Conservation (phyloP, 2,329 filamentous ascomycete genomes). For the Cyanodermella asteris region DNA sequence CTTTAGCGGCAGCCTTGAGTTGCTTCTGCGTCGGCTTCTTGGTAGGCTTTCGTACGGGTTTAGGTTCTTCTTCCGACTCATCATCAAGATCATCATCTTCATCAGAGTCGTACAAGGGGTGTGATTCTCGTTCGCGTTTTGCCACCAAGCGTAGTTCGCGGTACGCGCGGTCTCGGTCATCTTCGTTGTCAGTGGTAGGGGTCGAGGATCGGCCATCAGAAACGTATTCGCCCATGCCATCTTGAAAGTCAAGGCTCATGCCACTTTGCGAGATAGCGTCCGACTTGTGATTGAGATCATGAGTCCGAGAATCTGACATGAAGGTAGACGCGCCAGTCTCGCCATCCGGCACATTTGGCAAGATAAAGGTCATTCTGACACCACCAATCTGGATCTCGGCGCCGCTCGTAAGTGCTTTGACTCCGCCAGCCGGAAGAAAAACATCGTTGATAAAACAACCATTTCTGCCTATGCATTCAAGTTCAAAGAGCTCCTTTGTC, state of each 20-base stretch:
- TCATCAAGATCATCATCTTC: slow-evolving; percentile 5
- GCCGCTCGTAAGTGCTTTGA: slow-evolving; percentile 30
- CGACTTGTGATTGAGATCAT: slow-evolving; percentile 23
- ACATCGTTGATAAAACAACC: slow-evolving; percentile 33
- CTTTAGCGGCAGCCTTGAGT: slow-evolving; percentile 1
- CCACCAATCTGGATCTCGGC: slow-evolving; percentile 37
- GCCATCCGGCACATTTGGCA: slow-evolving; percentile 28
- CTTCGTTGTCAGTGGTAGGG: too few species aligned
- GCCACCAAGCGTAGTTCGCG: too few species aligned
- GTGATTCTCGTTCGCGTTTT: too few species aligned
- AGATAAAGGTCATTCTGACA: slow-evolving; percentile 33
- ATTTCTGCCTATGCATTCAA: slow-evolving; percentile 36
- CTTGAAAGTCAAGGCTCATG: slow-evolving; percentile 22
- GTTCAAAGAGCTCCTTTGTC: slow-evolving; percentile 32
- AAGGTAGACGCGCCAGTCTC: slow-evolving; percentile 27
- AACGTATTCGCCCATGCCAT: slow-evolving; percentile 19
- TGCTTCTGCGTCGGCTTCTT: neutral
- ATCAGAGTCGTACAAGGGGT: slow-evolving; percentile 8
- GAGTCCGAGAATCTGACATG: too few species aligned
- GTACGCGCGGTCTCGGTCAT: too few species aligned
- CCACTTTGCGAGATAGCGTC: slow-evolving; percentile 14
- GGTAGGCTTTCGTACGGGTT: slow-evolving; percentile 1
- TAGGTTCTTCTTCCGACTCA: neutral
- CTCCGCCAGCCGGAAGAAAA: slow-evolving; percentile 24
- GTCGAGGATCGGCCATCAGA: too few species aligned